Conservation (phyloP, 371 early-diverging fungal genomes). For the Apophysomyces elegans region DNA sequence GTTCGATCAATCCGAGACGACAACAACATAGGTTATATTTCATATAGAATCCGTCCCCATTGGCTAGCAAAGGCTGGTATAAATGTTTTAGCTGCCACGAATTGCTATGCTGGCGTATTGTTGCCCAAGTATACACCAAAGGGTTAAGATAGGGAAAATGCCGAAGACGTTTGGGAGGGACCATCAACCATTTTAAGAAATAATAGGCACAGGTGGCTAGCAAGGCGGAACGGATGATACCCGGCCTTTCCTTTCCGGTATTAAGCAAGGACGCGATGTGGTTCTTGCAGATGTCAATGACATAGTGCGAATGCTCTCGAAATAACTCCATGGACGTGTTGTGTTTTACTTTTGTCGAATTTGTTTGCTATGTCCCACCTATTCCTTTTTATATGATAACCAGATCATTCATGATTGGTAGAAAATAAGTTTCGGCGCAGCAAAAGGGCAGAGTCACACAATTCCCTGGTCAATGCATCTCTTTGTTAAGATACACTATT, state of each 20-base stretch:
- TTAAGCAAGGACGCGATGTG: not conserved
- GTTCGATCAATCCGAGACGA: no score
- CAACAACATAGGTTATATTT: no score
- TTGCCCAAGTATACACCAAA: not conserved
- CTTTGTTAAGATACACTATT: no score
- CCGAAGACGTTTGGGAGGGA: not conserved
- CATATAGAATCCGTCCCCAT: not conserved
- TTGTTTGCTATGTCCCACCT: no score
- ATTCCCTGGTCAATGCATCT: no score
- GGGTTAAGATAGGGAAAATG: not conserved
- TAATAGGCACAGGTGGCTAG: not conserved
- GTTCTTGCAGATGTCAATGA: not conserved
- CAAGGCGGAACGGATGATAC: not conserved
- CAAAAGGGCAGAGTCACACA: no score
- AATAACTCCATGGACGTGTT: not conserved
- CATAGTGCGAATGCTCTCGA: not conserved
- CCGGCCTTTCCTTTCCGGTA: not conserved
- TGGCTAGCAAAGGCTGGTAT: not conserved
- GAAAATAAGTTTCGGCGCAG: no score
- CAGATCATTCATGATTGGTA: no score
- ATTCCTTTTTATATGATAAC: no score
- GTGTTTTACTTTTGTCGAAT: not conserved
- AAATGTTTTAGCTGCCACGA: not conserved
- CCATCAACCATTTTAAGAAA: not conserved
- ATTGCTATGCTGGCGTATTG: not conserved